Evolutionary conservation across 2,329 filamentous ascomycete genomes (phyloP).

Genomic region (Chaetomium olivaceum): DNA sequence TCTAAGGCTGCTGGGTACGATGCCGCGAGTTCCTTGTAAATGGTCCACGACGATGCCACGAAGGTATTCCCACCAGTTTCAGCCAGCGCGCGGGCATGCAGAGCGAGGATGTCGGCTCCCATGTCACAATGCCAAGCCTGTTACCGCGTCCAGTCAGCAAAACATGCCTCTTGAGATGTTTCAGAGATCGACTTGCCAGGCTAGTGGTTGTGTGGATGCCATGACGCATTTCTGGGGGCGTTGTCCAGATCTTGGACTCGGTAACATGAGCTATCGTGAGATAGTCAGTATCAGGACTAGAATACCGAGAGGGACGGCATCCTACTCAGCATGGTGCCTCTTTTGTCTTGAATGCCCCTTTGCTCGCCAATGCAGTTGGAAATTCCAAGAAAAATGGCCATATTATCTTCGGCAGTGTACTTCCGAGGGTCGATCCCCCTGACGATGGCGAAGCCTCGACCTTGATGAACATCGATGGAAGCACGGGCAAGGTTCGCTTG

Average conservation of each 20-base stretch:
- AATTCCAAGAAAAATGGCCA: slow-evolving; percentile 57
- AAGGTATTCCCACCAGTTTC: slow-evolving; percentile 48
- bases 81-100: slow-evolving; percentile 50
- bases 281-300: background rate
- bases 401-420: slow-evolving; percentile 55
- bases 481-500: slow-evolving; percentile 39
- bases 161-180: too few relatives aligned
- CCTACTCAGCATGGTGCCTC: slow-evolving; percentile 50
- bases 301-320: too few relatives aligned
- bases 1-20: slow-evolving; percentile 43
- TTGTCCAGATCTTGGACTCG: slow-evolving; percentile 48
- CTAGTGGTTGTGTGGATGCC: slow-evolving; percentile 51
- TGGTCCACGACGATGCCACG: slow-evolving; percentile 45
- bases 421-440: slow-evolving; percentile 51
- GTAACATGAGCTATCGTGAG: slow-evolving; percentile 48
- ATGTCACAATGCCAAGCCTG: slow-evolving; percentile 55
- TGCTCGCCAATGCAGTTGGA: slow-evolving; percentile 57
- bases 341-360: slow-evolving; percentile 52
- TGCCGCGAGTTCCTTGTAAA: slow-evolving; percentile 47
- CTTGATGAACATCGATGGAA: slow-evolving; percentile 42
- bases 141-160: slow-evolving; percentile 3
- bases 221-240: slow-evolving; percentile 47
- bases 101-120: slow-evolving; percentile 51
- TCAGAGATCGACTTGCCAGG: slow-evolving; percentile 41
- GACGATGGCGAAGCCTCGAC: slow-evolving; percentile 55